Evolutionary conservation across 2,329 filamentous ascomycete genomes (phyloP).

Genomic region (Fusarium sp.): DNA sequence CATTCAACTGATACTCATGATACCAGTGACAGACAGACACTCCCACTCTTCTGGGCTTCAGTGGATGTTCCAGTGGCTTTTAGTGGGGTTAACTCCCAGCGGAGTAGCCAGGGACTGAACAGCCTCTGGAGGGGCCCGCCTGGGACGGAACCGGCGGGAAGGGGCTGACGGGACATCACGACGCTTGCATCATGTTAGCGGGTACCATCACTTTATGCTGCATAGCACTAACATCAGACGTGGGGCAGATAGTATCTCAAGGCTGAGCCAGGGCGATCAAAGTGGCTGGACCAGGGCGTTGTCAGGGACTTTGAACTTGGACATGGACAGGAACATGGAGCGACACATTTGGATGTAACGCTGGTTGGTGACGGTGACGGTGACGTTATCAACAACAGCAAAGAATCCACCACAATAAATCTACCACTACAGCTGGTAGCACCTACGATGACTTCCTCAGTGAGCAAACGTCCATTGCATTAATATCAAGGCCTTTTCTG

Average conservation of each 20-base stretch:
- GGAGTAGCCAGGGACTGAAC: conserved; percentile 15
- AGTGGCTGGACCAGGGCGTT: conserved; percentile 23
- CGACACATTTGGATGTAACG: conserved; percentile 12
- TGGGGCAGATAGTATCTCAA: conserved; percentile 33
- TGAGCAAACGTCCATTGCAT: conserved; percentile 8
- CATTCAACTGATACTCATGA: conserved; percentile 4
- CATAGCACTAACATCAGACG: conserved; percentile 24
- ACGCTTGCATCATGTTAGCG: conserved; percentile 31
- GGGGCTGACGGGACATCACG: conserved; percentile 14
- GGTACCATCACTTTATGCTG: neutral
- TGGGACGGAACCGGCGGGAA: conserved; percentile 38
- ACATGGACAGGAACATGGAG: conserved; percentile 24
- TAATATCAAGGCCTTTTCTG: conserved; percentile 4
- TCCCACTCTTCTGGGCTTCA: neutral
- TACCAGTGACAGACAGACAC: conserved; percentile 9
- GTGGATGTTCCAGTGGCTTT: conserved; percentile 10
- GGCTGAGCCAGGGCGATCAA: conserved; percentile 33
- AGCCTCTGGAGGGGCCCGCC: conserved; percentile 18
- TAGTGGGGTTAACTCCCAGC: conserved; percentile 21
- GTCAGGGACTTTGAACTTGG: neutral
- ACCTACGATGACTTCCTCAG: no score
- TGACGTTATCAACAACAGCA: conserved; percentile 14
- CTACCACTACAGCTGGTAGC: no score
- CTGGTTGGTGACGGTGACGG: conserved; percentile 19
- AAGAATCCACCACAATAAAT: no score